Evolutionary conservation across 441 rosid genomes (phyloP).

Genomic region (Omphalea diandra): DNA sequence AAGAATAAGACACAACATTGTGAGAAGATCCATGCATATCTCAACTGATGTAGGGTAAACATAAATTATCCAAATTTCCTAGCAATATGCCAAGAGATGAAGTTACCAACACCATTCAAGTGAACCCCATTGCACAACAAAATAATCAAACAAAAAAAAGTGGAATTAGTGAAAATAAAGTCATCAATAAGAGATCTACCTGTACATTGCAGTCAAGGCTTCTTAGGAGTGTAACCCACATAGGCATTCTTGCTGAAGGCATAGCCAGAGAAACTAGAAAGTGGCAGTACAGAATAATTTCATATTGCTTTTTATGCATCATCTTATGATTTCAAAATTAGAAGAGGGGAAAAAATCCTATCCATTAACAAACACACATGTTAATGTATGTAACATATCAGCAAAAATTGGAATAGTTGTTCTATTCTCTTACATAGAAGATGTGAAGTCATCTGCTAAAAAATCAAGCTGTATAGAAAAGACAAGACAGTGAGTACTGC

Average conservation of each 20-base stretch:
- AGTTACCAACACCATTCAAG: not conserved
- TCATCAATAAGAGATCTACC: not conserved
- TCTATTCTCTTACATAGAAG: not conserved
- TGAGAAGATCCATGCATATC: conserved; percentile 7
- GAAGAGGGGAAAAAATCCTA: not conserved
- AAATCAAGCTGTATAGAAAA: too few species aligned
- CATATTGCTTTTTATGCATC: not conserved
- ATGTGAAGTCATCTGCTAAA: too few species aligned
- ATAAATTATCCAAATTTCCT: not conserved
- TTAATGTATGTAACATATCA: not conserved
- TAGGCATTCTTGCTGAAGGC: conserved; percentile 1
- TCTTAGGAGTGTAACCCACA: not conserved
- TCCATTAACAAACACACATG: not conserved
- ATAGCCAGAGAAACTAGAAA: not conserved
- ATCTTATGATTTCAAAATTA: not conserved
- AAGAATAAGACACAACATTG: conserved; percentile 20
- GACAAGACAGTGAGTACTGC: not conserved
- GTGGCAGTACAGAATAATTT: not conserved
- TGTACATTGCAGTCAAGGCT: not conserved
- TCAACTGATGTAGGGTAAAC: not conserved
- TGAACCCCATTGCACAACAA: not conserved
- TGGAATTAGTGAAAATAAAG: not conserved
- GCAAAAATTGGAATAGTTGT: not conserved
- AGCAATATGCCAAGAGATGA: not conserved
- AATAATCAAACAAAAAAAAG: not conserved